These are phyloP conservation scores for Colletotrichum coccodes DNA, from an alignment of 2,329 filamentous ascomycete species.

Conservation along the genomic window DNA sequence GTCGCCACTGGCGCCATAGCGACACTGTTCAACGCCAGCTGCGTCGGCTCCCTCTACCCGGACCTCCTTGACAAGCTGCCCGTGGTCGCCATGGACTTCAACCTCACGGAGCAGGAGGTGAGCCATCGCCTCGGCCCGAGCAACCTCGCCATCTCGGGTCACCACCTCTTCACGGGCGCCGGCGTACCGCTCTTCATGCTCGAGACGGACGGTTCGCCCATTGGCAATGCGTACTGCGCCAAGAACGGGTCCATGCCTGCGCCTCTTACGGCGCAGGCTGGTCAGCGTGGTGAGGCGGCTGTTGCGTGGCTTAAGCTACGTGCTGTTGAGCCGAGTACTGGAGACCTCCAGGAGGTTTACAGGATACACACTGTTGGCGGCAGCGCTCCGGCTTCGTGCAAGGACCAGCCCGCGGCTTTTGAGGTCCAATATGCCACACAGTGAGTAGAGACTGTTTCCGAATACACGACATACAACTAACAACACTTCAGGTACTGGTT, in stretches of 20 bases:
- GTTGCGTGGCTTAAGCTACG: constrained; percentile 85
- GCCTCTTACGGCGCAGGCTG: constrained; percentile 68
- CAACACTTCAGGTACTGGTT: constrained; percentile 50
- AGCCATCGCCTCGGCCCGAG: constrained; percentile 59
- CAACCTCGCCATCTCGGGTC: constrained; percentile 73
- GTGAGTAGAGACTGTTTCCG: constrained; percentile 65
- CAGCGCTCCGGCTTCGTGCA: constrained; percentile 77
- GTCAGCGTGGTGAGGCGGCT: constrained; percentile 71
- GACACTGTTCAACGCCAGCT: constrained; percentile 88
- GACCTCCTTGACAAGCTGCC: constrained; percentile 74
- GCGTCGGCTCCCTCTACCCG: constrained; percentile 77
- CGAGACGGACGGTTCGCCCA: constrained; percentile 61
- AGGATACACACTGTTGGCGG: constrained; percentile 87
- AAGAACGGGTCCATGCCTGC: constrained; percentile 72
- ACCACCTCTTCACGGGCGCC: constrained; percentile 81
- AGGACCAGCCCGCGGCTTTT: constrained; percentile 71
- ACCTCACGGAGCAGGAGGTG: constrained; percentile 48
- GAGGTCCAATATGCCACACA: constrained; percentile 84
- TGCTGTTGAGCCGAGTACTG: constrained; percentile 64
- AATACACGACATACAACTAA: constrained; percentile 26
- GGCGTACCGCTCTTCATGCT: constrained; percentile 86
- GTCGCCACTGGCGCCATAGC: constrained; percentile 79
- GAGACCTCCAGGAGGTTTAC: constrained; percentile 79
- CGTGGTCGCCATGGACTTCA: constrained; percentile 74
- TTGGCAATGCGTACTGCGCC: constrained; percentile 70